These are phyloP conservation scores for Xylaria sp. DNA, from an alignment of 2,329 filamentous ascomycete species.

Conservation along the genomic window DNA sequence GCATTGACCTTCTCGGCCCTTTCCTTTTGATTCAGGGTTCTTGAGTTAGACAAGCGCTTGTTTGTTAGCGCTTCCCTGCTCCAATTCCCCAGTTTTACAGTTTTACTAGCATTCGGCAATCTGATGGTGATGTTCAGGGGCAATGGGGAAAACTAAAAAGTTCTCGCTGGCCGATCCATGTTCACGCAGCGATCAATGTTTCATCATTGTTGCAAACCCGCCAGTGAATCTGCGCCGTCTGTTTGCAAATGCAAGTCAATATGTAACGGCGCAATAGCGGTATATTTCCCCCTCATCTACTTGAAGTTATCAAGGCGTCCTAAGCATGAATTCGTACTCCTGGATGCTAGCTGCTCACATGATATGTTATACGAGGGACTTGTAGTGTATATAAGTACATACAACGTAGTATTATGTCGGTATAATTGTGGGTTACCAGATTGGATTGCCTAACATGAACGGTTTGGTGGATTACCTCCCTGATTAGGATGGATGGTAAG, in stretches of 20 bases:
- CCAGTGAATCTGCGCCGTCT: neutral
- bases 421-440: neutral
- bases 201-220: constrained; percentile 20
- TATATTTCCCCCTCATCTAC: neutral
- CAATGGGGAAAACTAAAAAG: neutral
- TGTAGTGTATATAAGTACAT: neutral
- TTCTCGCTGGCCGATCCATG: neutral
- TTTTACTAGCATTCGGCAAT: constrained; percentile 31
- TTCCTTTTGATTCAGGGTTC: constrained; percentile 5
- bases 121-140: constrained; percentile 27
- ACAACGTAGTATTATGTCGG: neutral
- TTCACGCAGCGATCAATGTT: constrained; percentile 17
- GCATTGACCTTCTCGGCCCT: constrained; percentile 16
- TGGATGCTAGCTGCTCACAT: constrained; percentile 2
- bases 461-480: constrained; percentile 6
- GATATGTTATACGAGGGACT: constrained; percentile 5
- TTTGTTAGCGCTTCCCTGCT: constrained; percentile 14
- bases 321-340: no score
- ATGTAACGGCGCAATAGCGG: neutral
- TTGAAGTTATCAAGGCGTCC: no score
- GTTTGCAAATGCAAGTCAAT: neutral
- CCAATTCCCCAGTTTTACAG: constrained; percentile 21
- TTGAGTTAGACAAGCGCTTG: constrained; percentile 14
- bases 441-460: neutral
- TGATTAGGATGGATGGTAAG: neutral